Conservation (phyloP, 2,329 filamentous ascomycete genomes). For the Pseudogymnoascus pannorum region DNA sequence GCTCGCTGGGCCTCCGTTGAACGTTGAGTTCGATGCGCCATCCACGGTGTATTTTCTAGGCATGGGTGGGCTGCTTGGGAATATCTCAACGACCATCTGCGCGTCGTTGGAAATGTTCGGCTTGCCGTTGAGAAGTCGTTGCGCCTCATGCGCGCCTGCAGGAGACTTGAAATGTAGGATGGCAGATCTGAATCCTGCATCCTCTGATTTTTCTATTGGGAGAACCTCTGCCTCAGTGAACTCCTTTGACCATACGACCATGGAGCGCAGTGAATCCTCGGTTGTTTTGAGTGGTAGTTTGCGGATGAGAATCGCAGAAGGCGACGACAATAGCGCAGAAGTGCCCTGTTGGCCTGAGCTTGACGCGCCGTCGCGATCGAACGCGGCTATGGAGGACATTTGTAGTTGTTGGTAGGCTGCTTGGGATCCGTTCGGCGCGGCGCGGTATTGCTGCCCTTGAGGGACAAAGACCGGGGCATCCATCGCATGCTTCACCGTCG, state of each 20-base stretch:
- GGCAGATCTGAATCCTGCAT: constrained; percentile 44
- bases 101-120: constrained; percentile 43
- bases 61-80: constrained; percentile 30
- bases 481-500: constrained; percentile 29
- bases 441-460: constrained; percentile 25
- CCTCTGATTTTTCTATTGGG: constrained; percentile 41
- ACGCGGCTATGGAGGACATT: constrained; percentile 27
- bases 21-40: constrained; percentile 11
- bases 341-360: constrained; percentile 20
- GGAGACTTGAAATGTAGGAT: constrained; percentile 46
- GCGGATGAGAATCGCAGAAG: constrained; percentile 43
- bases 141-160: constrained; percentile 48
- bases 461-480: constrained; percentile 27
- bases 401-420: constrained; percentile 26
- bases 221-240: constrained; percentile 45
- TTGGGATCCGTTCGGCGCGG: constrained; percentile 23
- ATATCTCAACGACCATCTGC: constrained; percentile 51
- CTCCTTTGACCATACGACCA: constrained; percentile 54
- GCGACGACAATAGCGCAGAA: constrained; percentile 21
- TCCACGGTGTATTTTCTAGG: constrained; percentile 49
- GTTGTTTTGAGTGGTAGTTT: constrained; percentile 47
- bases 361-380: constrained; percentile 21
- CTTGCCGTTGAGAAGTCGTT: constrained; percentile 50
- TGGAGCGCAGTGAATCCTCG: constrained; percentile 46
- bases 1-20: constrained; percentile 30